Evolutionary conservation across 139 green algal genomes (phyloP).

Genomic region (Coelastrella sp.): DNA sequence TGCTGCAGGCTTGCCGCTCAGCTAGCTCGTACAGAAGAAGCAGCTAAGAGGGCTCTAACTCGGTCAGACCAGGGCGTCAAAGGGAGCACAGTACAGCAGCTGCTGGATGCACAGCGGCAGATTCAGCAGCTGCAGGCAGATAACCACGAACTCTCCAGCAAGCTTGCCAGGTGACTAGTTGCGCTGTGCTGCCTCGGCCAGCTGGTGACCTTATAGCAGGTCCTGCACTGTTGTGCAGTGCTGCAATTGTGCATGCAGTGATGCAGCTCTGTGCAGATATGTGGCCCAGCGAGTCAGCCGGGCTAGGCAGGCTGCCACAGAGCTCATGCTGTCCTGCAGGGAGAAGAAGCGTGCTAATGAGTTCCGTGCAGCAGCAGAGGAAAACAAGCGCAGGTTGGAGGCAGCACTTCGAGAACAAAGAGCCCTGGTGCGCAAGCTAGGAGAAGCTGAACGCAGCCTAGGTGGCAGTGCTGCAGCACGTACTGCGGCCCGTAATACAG

Average conservation of each 20-base stretch:
- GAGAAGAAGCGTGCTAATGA: constrained; percentile 66
- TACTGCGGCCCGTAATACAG: constrained; percentile 20
- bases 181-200: not conserved
- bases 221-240: too few relatives aligned
- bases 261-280: not conserved
- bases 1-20: constrained; percentile 75
- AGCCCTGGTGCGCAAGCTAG: constrained; percentile 63
- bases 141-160: constrained; percentile 65
- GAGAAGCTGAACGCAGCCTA: constrained; percentile 45
- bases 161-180: constrained; percentile 61
- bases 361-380: constrained; percentile 54
- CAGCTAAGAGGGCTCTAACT: constrained; percentile 79
- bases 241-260: not conserved
- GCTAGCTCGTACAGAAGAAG: constrained; percentile 83
- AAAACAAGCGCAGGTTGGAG: constrained; percentile 65
- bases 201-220: not conserved
- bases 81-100: constrained; percentile 71
- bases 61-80: constrained; percentile 63
- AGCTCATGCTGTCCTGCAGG: constrained; percentile 34
- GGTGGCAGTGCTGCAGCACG: constrained; percentile 19
- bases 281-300: not conserved
- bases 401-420: constrained; percentile 66
- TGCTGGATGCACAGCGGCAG: constrained; percentile 75
- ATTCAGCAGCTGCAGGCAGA: constrained; percentile 64
- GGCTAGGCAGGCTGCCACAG: not conserved